Evolutionary conservation across 208 protist species (phyloP).

Genomic region (Acanthamoeba castellanii): DNA sequence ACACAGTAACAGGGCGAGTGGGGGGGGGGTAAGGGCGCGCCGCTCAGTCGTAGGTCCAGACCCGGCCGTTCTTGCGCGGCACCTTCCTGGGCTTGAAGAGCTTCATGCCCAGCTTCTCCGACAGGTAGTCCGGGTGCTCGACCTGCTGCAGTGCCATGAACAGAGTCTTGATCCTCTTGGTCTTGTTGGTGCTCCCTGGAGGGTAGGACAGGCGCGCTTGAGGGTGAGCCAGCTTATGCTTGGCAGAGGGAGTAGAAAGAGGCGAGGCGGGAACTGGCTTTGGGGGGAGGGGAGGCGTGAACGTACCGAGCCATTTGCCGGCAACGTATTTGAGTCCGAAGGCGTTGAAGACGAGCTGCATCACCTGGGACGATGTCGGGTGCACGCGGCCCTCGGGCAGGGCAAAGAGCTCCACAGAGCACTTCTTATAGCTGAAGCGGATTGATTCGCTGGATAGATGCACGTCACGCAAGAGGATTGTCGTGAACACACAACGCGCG

Average conservation of each 20-base stretch:
- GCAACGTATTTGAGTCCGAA: conserved; percentile 23
- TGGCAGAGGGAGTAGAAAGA: too few species aligned
- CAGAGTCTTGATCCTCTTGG: conserved; percentile 39
- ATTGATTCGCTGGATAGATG: neutral
- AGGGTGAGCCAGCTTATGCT: too few species aligned
- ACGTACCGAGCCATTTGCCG: conserved; percentile 50
- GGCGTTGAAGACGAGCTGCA: conserved; percentile 57
- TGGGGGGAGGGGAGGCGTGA: neutral
- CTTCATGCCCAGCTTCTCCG: conserved; percentile 71
- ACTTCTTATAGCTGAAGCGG: conserved; percentile 53
- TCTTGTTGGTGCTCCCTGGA: conserved; percentile 62
- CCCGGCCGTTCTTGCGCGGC: neutral
- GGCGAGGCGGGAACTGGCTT: too few species aligned
- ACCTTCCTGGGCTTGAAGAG: conserved; percentile 63
- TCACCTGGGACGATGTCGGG: neutral
- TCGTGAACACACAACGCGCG: neutral
- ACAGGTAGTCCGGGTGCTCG: conserved; percentile 41
- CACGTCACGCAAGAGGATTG: neutral
- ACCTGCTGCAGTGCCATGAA: conserved; percentile 45
- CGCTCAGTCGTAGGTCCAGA: conserved; percentile 40
- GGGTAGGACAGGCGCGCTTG: too few species aligned
- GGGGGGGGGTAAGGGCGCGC: neutral
- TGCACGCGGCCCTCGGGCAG: conserved; percentile 11
- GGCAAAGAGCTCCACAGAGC: conserved; percentile 47
- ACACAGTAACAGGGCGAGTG: too few species aligned